phyloP scores from a whole-genome alignment of 2,329 filamentous ascomycete genomes.

The Aspergillus sp. region DNA sequence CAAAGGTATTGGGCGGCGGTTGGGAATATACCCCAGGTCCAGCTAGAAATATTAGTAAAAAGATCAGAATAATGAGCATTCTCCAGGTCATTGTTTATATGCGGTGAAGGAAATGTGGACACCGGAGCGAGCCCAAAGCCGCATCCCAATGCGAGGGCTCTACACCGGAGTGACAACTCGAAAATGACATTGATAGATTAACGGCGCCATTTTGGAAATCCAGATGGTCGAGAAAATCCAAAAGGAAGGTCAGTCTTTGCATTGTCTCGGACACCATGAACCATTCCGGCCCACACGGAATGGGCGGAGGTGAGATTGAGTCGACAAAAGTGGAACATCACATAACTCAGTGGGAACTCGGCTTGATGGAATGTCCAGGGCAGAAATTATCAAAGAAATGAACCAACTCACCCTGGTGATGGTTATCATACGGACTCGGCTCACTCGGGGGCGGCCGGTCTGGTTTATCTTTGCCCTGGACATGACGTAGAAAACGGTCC shows the following conservation, averaged over 20 bases:
- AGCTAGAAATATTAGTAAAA: not conserved
- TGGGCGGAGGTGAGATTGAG: not conserved
- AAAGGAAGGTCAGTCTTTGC: not conserved
- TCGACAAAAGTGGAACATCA: not conserved
- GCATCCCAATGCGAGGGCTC: not conserved
- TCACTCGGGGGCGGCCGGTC: not conserved
- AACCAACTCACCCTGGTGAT: constrained; percentile 2
- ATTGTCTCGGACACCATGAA: not conserved
- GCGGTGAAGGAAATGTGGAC: not conserved
- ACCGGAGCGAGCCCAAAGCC: not conserved
- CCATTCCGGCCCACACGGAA: not conserved
- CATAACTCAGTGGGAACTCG: not conserved
- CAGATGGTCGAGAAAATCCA: not conserved
- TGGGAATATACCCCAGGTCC: not conserved
- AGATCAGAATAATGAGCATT: not conserved
- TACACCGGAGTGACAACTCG: not conserved
- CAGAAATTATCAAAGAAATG: not conserved
- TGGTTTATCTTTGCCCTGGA: constrained; percentile 18
- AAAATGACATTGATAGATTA: not conserved
- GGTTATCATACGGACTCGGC: too few relatives aligned
- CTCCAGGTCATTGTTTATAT: not conserved
- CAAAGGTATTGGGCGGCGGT: not conserved
- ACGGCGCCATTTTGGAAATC: too few relatives aligned
- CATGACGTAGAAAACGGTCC: constrained; percentile 17
- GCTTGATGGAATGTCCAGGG: not conserved